These are phyloP conservation scores for Bipolaris cookei DNA, from an alignment of 2,329 filamentous ascomycete species.

Conservation along the genomic window DNA sequence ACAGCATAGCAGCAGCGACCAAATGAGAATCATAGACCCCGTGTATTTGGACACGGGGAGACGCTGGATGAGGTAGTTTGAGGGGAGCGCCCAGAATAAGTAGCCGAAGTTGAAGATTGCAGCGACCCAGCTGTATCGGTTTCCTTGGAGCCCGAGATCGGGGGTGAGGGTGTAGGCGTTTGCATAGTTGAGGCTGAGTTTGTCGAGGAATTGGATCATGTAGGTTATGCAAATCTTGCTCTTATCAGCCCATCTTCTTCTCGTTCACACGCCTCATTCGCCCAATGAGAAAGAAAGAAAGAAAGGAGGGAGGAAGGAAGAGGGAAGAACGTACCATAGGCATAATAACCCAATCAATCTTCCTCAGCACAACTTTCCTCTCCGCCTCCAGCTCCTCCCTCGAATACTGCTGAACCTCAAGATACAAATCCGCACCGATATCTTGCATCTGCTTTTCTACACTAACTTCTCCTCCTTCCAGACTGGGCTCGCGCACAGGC, in stretches of 20 bases:
- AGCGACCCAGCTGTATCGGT: conserved; percentile 52
- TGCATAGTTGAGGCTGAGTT: conserved; percentile 52
- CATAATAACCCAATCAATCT: conserved; percentile 57
- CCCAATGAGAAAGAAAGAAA: too few relatives aligned
- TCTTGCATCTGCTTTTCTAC: conserved; percentile 50
- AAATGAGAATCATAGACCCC: conserved; percentile 49
- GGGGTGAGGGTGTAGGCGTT: conserved; percentile 48
- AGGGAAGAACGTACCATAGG: conserved; percentile 48
- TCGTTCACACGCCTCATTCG: not conserved
- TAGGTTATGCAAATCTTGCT: conserved; percentile 51
- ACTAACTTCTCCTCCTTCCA: conserved; percentile 37
- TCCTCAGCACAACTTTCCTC: conserved; percentile 50
- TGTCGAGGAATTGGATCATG: conserved; percentile 57
- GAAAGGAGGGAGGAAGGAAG: not conserved
- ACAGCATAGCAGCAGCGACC: conserved; percentile 56
- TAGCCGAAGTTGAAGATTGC: conserved; percentile 56
- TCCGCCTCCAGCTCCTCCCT: conserved; percentile 54
- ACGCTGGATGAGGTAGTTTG: conserved; percentile 49
- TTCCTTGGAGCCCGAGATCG: conserved; percentile 46
- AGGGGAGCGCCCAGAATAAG: conserved; percentile 51
- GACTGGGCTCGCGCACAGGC: conserved; percentile 30
- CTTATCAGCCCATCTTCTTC: not conserved
- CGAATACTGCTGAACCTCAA: conserved; percentile 53
- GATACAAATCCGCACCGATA: conserved; percentile 55
- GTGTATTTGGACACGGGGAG: conserved; percentile 49